A percentile compares a stretch with the other conserved stretches of the same genome.
These are phyloP conservation scores for Porodaedalea pini DNA, from an alignment of 1,284 basidiomycete genomes.

Conservation along the genomic window DNA sequence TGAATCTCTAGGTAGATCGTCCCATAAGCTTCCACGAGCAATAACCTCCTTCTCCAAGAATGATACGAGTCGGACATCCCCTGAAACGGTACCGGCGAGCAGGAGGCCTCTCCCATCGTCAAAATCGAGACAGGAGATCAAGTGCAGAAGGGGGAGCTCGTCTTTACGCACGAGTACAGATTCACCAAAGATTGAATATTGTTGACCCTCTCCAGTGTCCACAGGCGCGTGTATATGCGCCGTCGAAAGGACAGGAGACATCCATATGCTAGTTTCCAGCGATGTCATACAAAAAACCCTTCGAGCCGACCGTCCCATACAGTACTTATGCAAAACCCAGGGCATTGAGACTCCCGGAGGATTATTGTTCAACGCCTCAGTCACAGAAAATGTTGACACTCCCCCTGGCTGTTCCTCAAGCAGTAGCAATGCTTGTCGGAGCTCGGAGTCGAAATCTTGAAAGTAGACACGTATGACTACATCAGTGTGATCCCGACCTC, in stretches of 20 bases:
- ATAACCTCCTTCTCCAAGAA: not conserved
- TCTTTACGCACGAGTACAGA: not conserved
- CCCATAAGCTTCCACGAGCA: not conserved
- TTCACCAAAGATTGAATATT: too few relatives aligned
- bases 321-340: not conserved
- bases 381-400: not conserved
- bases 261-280: too few relatives aligned
- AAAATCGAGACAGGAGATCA: not conserved
- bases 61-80: conserved; percentile 1
- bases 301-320: too few relatives aligned
- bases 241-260: too few relatives aligned
- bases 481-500: not conserved
- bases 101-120: conserved; percentile 6
- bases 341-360: not conserved
- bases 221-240: too few relatives aligned
- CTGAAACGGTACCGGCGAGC: not conserved
- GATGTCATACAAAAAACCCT: too few relatives aligned
- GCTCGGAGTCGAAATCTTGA: not conserved
- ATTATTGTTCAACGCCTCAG: not conserved
- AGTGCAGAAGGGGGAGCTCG: not conserved
- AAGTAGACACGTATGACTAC: not conserved
- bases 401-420: not conserved
- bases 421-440: not conserved
- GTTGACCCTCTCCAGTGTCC: too few relatives aligned
- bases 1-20: not conserved